Conservation (phyloP, 805 yeast genomes). For the Starmerella cellae region DNA sequence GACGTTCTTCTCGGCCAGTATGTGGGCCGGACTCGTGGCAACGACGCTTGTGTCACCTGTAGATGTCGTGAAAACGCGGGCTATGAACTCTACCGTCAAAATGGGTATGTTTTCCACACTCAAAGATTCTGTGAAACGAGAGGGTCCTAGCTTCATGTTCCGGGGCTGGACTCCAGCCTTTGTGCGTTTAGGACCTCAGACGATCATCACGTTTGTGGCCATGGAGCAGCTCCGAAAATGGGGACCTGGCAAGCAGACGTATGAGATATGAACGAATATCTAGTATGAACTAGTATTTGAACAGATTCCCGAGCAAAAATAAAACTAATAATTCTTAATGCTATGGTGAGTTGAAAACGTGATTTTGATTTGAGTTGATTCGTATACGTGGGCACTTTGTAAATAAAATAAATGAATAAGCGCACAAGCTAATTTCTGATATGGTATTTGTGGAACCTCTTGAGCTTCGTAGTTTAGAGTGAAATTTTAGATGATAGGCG, state of each 20-base stretch:
- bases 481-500: too few relatives aligned
- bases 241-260: constrained; percentile 16
- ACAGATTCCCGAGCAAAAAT: too few relatives aligned
- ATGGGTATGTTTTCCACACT: constrained; percentile 41
- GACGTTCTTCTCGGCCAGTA: constrained; percentile 68
- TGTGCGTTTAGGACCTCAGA: constrained; percentile 65
- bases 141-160: constrained; percentile 71
- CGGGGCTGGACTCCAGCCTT: constrained; percentile 88
- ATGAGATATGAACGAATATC: too few relatives aligned
- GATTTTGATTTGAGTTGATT: too few relatives aligned
- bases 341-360: too few relatives aligned
- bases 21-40: constrained; percentile 75
- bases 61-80: constrained; percentile 77
- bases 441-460: too few relatives aligned
- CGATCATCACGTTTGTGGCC: constrained; percentile 31
- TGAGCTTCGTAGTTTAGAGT: too few relatives aligned
- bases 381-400: too few relatives aligned
- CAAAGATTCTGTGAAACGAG: constrained; percentile 42
- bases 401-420: too few relatives aligned
- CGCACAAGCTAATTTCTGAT: too few relatives aligned
- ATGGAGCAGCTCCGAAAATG: constrained; percentile 30
- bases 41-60: constrained; percentile 89
- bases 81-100: constrained; percentile 46
- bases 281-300: too few relatives aligned
- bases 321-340: too few relatives aligned